Evolutionary conservation across 2,329 filamentous ascomycete genomes (phyloP).

Genomic region (Scytalidium sp.): DNA sequence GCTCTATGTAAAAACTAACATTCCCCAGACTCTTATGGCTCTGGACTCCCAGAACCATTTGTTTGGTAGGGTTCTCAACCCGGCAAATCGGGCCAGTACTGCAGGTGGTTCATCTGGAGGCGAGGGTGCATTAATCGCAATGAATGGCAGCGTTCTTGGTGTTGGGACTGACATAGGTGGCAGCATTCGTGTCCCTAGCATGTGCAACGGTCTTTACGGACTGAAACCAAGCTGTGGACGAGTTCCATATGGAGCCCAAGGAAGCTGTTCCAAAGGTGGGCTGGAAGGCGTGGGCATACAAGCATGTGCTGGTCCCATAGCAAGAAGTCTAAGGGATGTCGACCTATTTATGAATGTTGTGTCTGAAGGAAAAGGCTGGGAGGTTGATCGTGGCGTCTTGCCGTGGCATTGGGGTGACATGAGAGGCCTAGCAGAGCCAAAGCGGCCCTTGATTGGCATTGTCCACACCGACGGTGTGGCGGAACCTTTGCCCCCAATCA

Average conservation of each 20-base stretch:
- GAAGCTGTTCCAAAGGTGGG: slow-evolving; percentile 46
- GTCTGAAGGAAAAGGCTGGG: slow-evolving; percentile 49
- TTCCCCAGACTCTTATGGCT: slow-evolving; percentile 55
- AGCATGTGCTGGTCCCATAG: slow-evolving; percentile 45
- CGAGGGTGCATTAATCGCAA: slow-evolving; percentile 56
- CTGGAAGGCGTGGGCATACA: slow-evolving; percentile 46
- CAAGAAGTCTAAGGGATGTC: slow-evolving; percentile 45
- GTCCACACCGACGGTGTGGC: slow-evolving; percentile 47
- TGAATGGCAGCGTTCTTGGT: slow-evolving; percentile 53
- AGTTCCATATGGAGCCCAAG: slow-evolving; percentile 38
- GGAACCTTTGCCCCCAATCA: slow-evolving; percentile 48
- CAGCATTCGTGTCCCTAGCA: slow-evolving; percentile 38
- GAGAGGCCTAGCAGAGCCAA: slow-evolving; percentile 12
- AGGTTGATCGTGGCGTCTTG: slow-evolving; percentile 38
- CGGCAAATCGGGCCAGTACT: slow-evolving; percentile 54
- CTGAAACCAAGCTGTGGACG: slow-evolving; percentile 43
- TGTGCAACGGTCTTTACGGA: slow-evolving; percentile 49
- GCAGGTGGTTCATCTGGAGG: slow-evolving; percentile 64
- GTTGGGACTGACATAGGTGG: slow-evolving; percentile 61
- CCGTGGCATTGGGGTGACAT: slow-evolving; percentile 37
- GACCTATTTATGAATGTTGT: slow-evolving; percentile 47
- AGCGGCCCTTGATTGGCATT: slow-evolving; percentile 40
- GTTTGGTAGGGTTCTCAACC: slow-evolving; percentile 61
- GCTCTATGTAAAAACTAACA: slow-evolving; percentile 68
- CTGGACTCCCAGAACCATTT: slow-evolving; percentile 60